phyloP scores from a whole-genome alignment of 352 stramenopile species.

The Lagenidium sp. region DNA sequence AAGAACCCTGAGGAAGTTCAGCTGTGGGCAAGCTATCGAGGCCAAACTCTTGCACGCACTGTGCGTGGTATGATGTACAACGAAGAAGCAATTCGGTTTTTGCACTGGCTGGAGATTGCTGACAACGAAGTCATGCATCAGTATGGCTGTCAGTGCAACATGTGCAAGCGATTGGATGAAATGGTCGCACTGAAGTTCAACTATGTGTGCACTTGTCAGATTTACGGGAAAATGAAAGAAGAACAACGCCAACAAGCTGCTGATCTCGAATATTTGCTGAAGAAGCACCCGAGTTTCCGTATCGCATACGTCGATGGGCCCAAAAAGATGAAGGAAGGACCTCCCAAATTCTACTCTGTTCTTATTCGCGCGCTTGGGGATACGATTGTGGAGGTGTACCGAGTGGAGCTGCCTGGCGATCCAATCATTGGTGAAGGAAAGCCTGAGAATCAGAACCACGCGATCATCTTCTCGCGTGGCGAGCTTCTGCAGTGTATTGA shows the following conservation, averaged over 20 bases:
- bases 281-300: constrained; percentile 65
- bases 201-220: constrained; percentile 82
- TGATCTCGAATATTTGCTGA: constrained; percentile 66
- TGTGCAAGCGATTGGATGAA: constrained; percentile 70
- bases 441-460: constrained; percentile 84
- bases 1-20: constrained; percentile 72
- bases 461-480: constrained; percentile 77
- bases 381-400: constrained; percentile 70
- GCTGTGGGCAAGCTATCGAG: constrained; percentile 76
- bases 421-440: constrained; percentile 82
- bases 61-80: constrained; percentile 86
- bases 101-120: constrained; percentile 80
- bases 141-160: constrained; percentile 62
- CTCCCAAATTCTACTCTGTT: constrained; percentile 75
- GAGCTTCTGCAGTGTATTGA: constrained; percentile 83
- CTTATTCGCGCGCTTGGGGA: constrained; percentile 57
- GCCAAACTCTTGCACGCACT: constrained; percentile 73
- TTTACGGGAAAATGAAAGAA: constrained; percentile 80
- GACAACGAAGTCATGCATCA: constrained; percentile 84
- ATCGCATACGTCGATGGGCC: constrained; percentile 78
- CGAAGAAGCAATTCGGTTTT: constrained; percentile 70
- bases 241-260: constrained; percentile 67
- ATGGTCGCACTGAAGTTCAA: constrained; percentile 86
- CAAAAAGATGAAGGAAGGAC: constrained; percentile 80
- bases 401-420: constrained; percentile 69